Evolutionary conservation across 768 basidiomycete genomes (phyloP).

Genomic region (Hortiboletus campestris): DNA sequence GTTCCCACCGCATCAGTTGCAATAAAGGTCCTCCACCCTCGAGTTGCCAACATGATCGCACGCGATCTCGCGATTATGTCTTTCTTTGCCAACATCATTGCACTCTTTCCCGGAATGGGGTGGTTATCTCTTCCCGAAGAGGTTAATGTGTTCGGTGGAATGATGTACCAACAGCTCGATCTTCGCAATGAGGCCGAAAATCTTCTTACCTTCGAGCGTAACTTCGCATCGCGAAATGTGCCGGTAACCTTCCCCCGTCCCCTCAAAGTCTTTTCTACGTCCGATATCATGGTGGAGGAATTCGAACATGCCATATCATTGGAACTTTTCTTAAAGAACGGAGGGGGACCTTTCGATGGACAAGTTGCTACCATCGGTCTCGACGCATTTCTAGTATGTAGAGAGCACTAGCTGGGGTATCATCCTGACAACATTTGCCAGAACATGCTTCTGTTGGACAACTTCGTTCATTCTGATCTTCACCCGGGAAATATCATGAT

Average conservation of each 20-base stretch:
- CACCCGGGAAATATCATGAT: slow-evolving; percentile 97
- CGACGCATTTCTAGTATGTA: slow-evolving; percentile 87
- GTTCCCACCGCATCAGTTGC: slow-evolving; percentile 88
- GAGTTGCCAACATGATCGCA: slow-evolving; percentile 74
- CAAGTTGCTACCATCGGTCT: slow-evolving; percentile 89
- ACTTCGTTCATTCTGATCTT: slow-evolving; percentile 92
- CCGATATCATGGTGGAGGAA: slow-evolving; percentile 87
- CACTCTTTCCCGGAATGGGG: slow-evolving; percentile 86
- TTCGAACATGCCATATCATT: slow-evolving; percentile 90
- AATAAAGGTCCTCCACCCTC: slow-evolving; percentile 93
- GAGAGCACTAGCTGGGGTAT: neutral
- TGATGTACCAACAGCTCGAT: slow-evolving; percentile 97
- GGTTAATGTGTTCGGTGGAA: slow-evolving; percentile 87
- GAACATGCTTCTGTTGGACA: slow-evolving; percentile 98
- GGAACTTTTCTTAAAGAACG: slow-evolving; percentile 82
- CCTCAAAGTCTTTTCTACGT: slow-evolving; percentile 74
- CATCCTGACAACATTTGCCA: slow-evolving; percentile 30
- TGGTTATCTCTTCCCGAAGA: slow-evolving; percentile 97
- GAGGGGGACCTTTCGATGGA: slow-evolving; percentile 89
- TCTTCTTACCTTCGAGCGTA: slow-evolving; percentile 76
- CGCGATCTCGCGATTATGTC: slow-evolving; percentile 95
- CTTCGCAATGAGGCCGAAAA: slow-evolving; percentile 89
- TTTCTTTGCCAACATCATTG: slow-evolving; percentile 80
- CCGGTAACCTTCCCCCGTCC: slow-evolving; percentile 91
- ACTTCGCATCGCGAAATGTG: slow-evolving; percentile 77